Evolutionary conservation across 208 protist genomes (phyloP).

Genomic region (Lotmaria passim): DNA sequence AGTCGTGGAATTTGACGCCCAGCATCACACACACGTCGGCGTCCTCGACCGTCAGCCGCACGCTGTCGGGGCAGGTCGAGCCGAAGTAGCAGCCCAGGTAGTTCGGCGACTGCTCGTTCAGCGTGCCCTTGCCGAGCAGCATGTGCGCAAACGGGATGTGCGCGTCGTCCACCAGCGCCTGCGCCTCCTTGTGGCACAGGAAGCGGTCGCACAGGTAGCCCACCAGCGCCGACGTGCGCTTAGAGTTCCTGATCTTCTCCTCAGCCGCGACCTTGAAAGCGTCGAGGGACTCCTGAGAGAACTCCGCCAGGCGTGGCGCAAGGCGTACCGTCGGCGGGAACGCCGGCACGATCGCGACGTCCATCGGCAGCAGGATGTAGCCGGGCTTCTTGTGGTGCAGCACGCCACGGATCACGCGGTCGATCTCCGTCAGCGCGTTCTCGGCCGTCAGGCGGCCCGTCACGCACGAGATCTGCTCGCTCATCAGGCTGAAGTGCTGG

Average conservation of each 20-base stretch:
- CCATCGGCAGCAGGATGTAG: slow-evolving; percentile 49
- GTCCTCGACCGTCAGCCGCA: slow-evolving; percentile 42
- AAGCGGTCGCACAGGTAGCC: slow-evolving; percentile 54
- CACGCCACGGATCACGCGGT: slow-evolving; percentile 59
- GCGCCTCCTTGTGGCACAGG: slow-evolving; percentile 26
- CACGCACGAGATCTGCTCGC: slow-evolving; percentile 45
- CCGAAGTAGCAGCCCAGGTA: slow-evolving; percentile 61
- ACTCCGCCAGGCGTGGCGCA: slow-evolving; percentile 30
- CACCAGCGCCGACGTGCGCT: slow-evolving; percentile 38
- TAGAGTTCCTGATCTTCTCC: slow-evolving; percentile 17
- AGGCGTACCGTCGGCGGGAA: slow-evolving; percentile 43
- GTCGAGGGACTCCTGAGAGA: slow-evolving; percentile 32
- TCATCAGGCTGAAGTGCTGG: slow-evolving; percentile 42
- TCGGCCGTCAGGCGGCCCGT: slow-evolving; percentile 51
- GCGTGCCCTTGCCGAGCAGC: slow-evolving; percentile 48
- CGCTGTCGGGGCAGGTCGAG: slow-evolving; percentile 24
- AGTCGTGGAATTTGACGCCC: slow-evolving; percentile 49
- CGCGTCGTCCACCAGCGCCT: slow-evolving; percentile 43
- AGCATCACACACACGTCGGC: slow-evolving; percentile 56
- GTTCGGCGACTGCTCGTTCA: slow-evolving; percentile 50
- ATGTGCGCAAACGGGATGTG: slow-evolving; percentile 48
- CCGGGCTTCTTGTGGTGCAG: slow-evolving; percentile 56
- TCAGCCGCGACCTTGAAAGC: slow-evolving; percentile 41
- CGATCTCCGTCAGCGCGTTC: slow-evolving; percentile 52
- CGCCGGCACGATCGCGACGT: slow-evolving; percentile 45